Base-by-base conservation (phyloP, 768 basidiomycete species). In the Pholiota microspora region DNA sequence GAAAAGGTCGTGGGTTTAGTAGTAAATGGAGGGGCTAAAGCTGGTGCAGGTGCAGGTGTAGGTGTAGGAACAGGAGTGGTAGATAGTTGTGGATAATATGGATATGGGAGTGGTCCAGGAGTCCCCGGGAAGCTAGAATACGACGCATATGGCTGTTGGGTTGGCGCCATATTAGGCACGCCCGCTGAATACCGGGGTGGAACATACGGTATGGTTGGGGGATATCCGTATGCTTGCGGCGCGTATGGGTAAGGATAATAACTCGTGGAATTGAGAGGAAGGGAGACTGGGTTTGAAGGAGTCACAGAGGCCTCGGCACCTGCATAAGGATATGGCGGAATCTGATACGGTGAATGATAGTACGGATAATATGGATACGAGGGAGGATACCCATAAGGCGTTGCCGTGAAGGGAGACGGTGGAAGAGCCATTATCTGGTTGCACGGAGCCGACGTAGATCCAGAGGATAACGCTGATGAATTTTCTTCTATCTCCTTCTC, bases 271-370 rank as follows among this genome's bases (percentile, higher is more conserved):
- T n/a, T n/a, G n/a, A n/a, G n/a, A n/a, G n/a, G n/a, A 24, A 25
- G 55, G 24, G 34, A 23, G 16, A 21, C 47, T 38, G 23, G 24
- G 13, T 7, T 4, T 35, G 57, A 59, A 38, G 48, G 53, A 4
- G 31, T 56, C 13, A 51, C 24, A 18, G 45, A n/a, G 10, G n/a
- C 13, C 7, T 40, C 53, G 21, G 29, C 27, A 24, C 46, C 21
- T 21, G 24, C 55, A 54, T 23, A 44, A 21, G 27, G n/a, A n/a
- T 60, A 61, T 6, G 62, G 65, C 12, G 69, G 63, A 56, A 71
- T 61, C n/a, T 64, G 50, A 56, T 68, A 72, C 1, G 75, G 69
- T 9, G 71, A 68, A 61, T 72, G 62, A 54, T 75, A 77, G 60
- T 73, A 77, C 7, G 73, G 71, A 27, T 69, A 64, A 21, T 68